These are phyloP conservation scores for Pythium guiyangense DNA, from an alignment of 352 stramenopile genomes.

Conservation along the genomic window DNA sequence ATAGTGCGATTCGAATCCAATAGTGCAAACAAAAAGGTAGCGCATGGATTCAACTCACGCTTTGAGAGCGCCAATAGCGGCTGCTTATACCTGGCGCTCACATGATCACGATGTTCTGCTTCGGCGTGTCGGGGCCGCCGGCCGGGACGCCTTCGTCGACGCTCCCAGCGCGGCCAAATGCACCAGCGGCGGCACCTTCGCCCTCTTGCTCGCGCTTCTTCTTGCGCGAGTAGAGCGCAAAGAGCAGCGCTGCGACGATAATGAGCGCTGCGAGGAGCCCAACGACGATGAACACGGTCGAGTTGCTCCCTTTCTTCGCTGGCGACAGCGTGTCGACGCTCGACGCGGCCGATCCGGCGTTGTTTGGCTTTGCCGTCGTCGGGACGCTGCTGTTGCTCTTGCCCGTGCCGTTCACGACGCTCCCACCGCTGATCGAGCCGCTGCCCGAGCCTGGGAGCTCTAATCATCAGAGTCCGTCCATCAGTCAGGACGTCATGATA, in stretches of 20 bases:
- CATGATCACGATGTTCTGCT: constrained; percentile 78
- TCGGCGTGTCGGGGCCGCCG: constrained; percentile 52
- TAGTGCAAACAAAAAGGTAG: no score
- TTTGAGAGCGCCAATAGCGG: no score
- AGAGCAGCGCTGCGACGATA: constrained; percentile 59
- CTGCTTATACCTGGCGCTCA: constrained; percentile 19
- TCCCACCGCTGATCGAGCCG: constrained; percentile 4
- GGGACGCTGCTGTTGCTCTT: constrained; percentile 1
- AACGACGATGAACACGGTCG: constrained; percentile 63
- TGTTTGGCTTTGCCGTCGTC: constrained; percentile 5
- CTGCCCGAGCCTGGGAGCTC: neutral
- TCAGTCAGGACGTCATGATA: neutral
- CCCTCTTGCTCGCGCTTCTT: constrained; percentile 56
- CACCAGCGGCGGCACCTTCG: constrained; percentile 20
- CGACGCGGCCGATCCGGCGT: constrained; percentile 11
- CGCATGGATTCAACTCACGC: no score
- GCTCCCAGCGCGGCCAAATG: constrained; percentile 38
- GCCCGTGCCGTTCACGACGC: constrained; percentile 1
- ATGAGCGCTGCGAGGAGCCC: constrained; percentile 55
- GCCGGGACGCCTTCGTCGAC: constrained; percentile 23
- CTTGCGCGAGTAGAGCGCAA: constrained; percentile 71
- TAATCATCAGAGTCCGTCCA: neutral
- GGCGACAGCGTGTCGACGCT: constrained; percentile 18
- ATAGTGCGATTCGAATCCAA: no score
- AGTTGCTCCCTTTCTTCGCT: constrained; percentile 29